phyloP scores from a whole-genome alignment of 176 grass and related monocot genomes.

The Guadua angustifolia region DNA sequence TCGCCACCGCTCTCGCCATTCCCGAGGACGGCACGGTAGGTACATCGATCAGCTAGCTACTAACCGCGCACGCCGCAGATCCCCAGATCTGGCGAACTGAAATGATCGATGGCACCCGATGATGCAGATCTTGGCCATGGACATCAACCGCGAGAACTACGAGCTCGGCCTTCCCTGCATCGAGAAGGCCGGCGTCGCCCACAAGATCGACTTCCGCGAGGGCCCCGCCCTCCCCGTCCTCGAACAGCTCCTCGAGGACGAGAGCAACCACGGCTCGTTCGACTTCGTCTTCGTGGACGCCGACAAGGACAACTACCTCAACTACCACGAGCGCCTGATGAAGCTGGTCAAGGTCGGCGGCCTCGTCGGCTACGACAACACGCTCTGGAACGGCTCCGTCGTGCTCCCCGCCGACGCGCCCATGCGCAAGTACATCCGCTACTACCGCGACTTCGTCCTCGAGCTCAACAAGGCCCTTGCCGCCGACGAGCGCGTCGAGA shows the following conservation, averaged over 20 bases:
- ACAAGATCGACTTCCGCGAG: constrained; percentile 98
- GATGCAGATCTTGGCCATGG: constrained; percentile 91
- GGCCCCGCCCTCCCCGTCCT: constrained; percentile 80
- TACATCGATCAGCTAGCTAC: background rate
- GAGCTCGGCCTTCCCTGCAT: constrained; percentile 84
- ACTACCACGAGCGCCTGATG: constrained; percentile 89
- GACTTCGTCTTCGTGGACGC: constrained; percentile 98
- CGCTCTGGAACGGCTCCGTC: constrained; percentile 91
- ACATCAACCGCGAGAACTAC: constrained; percentile 95
- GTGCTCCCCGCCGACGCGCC: constrained; percentile 86
- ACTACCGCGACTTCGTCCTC: constrained; percentile 84
- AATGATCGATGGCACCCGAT: background rate
- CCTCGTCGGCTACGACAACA: constrained; percentile 94
- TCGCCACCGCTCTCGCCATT: constrained; percentile 89
- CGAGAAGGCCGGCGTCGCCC: constrained; percentile 83
- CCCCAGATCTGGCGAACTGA: constrained; percentile 41
- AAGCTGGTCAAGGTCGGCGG: constrained; percentile 86
- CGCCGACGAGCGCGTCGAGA: constrained; percentile 81
- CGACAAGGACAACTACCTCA: constrained; percentile 99
- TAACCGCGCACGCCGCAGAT: background rate
- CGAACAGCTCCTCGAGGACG: constrained; percentile 70
- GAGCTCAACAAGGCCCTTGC: constrained; percentile 94
- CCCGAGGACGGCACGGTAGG: constrained; percentile 90
- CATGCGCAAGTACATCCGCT: constrained; percentile 86
- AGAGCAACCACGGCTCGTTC: constrained; percentile 60